Base-by-base conservation (phyloP, 2,329 filamentous ascomycete species). In the Sporothrix pseudoabietina region DNA sequence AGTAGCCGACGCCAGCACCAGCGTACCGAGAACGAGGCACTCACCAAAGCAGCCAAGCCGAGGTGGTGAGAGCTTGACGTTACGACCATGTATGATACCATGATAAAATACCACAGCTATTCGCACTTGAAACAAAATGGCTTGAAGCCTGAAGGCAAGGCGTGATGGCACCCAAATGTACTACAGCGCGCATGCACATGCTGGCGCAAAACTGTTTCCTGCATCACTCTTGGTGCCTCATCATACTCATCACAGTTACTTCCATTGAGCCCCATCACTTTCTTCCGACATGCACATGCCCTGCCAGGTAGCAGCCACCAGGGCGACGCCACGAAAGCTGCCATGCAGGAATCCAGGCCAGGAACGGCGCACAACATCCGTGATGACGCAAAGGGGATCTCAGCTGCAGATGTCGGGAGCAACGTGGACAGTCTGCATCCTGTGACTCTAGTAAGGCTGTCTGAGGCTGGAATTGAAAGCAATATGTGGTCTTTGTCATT, bases 1-100 rank as follows among this genome's bases (percentile, higher is more conserved):
- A 14, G 47, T 52, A 52, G 14, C 47, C 47, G 47, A 52, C 47
- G 35, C 8, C 35, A 35, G 35, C 35, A 8, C 4, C 35, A 35
- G 35, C 8, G 8, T 5, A 5, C 8, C 5, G 35, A 35, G 35
- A 35, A 4, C 35, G 47, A n/a, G 16, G 47, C 16, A n/a, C 7
- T 19, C 19, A n/a, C 47, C 16, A 14, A 14, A 19, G 47, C 47
- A 52, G 12, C 47, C 16, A 7, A 6, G 14, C 47, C 32, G 5
- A n/a, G 57, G 3, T 30, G 12, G 30, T 39, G 57, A n/a, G 32
- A n/a, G 32, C 5, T 41, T 41, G 32, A 39, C 19, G 57, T 39
- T 61, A 61, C n/a, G 57, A 41, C 57, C 57, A 39, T 39, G 57
- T 41, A 39, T 39, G 57, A 61, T 61, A 61, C 57, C 39, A 16